Percentiles rank a stretch among this genome's conserved stretches.
Conservation (phyloP, 352 stramenopile genomes). For the Poterioochromonas sp. region DNA sequence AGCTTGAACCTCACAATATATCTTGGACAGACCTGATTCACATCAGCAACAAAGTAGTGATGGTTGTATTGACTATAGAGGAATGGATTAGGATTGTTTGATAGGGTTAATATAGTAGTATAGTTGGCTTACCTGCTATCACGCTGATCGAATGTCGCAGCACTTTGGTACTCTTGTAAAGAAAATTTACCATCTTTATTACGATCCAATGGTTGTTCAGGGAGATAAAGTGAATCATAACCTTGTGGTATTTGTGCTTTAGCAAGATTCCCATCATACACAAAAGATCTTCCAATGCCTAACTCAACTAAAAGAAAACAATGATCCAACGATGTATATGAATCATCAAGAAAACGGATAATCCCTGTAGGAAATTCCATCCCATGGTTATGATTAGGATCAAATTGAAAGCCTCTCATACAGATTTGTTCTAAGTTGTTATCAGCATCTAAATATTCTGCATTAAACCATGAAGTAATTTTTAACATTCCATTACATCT, state of each 20-base stretch:
- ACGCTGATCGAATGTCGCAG: conserved; percentile 18
- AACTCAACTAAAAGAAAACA: background rate
- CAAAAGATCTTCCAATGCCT: conserved; percentile 9
- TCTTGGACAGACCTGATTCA: conserved; percentile 12
- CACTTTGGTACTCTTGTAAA: conserved; percentile 24
- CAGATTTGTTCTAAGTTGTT: conserved; percentile 23
- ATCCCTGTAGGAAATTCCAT: background rate
- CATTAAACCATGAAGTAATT: background rate
- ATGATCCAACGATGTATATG: background rate
- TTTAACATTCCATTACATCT: background rate
- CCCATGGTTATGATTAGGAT: background rate
- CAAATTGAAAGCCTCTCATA: background rate
- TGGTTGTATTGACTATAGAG: conserved; percentile 17
- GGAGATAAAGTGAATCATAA: conserved; percentile 31
- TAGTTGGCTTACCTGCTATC: background rate
- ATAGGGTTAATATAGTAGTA: background rate
- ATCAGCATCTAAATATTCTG: background rate
- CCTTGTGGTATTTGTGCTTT: background rate
- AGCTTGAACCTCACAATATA: conserved; percentile 23
- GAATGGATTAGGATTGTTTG: too few species aligned
- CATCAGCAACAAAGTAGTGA: conserved; percentile 5
- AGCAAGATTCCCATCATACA: background rate
- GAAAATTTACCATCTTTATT: conserved; percentile 32
- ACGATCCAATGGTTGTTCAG: conserved; percentile 1
- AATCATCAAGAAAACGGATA: conserved; percentile 7